A percentile compares a stretch with the other conserved stretches of the same genome.
These are phyloP conservation scores for Lasiodiplodia hormozganensis DNA, from an alignment of 2,329 filamentous ascomycete species.

Conservation along the genomic window DNA sequence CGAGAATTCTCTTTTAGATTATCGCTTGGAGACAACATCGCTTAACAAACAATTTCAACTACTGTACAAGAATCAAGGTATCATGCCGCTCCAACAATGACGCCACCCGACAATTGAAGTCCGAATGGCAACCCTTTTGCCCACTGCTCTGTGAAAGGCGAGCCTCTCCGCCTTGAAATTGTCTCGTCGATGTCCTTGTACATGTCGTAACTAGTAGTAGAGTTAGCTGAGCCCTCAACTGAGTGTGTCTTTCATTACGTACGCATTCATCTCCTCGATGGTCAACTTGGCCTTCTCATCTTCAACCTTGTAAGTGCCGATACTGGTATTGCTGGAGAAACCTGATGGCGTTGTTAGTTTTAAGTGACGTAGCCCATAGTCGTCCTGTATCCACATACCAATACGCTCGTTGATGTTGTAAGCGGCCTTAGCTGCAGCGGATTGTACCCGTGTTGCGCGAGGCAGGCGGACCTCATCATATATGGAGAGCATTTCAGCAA, in stretches of 20 bases:
- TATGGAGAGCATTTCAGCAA: slow-evolving; percentile 41
- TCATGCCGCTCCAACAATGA: slow-evolving; percentile 13
- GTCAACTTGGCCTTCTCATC: slow-evolving; percentile 68
- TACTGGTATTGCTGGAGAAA: slow-evolving; percentile 67
- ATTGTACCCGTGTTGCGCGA: slow-evolving; percentile 48
- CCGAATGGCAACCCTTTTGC: slow-evolving; percentile 8
- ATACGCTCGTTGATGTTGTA: slow-evolving; percentile 49
- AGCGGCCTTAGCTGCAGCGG: slow-evolving; percentile 44
- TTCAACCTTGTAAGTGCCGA: slow-evolving; percentile 66
- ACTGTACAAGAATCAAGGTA: no score
- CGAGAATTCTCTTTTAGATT: no score
- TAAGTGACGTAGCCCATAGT: rapidly evolving
- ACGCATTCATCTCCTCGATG: slow-evolving; percentile 73
- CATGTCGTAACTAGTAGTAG: slow-evolving; percentile 8
- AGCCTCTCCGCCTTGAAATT: neutral
- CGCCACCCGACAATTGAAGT: slow-evolving; percentile 5
- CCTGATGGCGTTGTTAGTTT: neutral
- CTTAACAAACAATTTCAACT: no score
- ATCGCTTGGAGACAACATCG: no score
- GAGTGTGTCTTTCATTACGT: slow-evolving; percentile 37
- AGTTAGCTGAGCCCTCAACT: neutral
- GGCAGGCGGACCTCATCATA: slow-evolving; percentile 48
- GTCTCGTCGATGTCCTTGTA: slow-evolving; percentile 16
- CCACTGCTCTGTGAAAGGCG: neutral
- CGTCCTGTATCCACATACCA: slow-evolving; percentile 44